Base-by-base conservation (phyloP, 2,329 filamentous ascomycete species). In the Colletotrichum lini region DNA sequence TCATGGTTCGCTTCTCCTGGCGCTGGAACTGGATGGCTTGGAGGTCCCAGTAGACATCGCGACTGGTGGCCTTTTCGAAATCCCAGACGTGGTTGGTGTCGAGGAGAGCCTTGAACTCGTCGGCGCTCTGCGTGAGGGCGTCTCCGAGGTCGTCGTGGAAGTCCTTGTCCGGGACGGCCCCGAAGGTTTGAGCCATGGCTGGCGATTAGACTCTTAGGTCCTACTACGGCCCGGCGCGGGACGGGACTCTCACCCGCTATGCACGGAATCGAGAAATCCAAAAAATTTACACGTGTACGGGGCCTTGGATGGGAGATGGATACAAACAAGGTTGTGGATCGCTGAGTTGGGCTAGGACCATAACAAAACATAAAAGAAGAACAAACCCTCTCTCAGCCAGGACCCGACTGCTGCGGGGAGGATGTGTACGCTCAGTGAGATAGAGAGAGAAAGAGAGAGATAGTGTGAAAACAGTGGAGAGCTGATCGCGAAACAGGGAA, bases 1-100 rank as follows among this genome's bases (percentile, higher is more conserved):
- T 76, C 73, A 80, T 70, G 12, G 73, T 72, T 57, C 67, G 78
- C 18, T 67, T 58, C n/a, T 70, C 66, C 16, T 78, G 76, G 58
- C 77, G 78, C 4, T 74, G 73, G 2, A 38, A 54, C 67, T 80
- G 79, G 40, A 79, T 77, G 3, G 45, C 44, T 8, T 72, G 13
- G n/a, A 80, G 75, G 8, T 76, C 70, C 8, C 16, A 3, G 50
- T 76, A 73, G 30, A 80, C 68, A 64, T 76, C 65, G 40, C 62
- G 13, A 21, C 67, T 52, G n/a, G 61, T 72, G 15, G 72, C 74
- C 16, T 57, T n/a, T 13, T 67, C 61, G 35, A 79, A 78, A 1
- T 59, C 63, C 3, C 73, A 67, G 47, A 62, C 62, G 42, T 77
- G 74, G 9, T 56, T 52, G 13, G 67, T 40, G 1, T 66, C 73